Base-by-base conservation (phyloP, 495 filamentous ascomycete genomes). In the Amniculicola lignicola region DNA sequence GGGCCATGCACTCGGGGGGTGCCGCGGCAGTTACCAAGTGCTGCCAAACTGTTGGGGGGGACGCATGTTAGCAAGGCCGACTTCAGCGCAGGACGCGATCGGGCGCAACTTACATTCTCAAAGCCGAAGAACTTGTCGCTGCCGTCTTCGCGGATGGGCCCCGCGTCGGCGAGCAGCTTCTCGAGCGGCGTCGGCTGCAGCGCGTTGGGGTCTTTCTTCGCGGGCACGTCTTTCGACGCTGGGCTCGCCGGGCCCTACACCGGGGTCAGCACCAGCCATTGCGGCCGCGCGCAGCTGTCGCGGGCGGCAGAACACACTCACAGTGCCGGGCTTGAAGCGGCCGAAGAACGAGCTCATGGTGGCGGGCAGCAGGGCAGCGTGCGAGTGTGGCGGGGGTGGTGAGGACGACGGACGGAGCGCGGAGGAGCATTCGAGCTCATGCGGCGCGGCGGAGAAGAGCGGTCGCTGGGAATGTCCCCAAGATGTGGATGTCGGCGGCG, bases 121-220 rank as follows among this genome's bases (percentile, higher is more conserved):
- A 97, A 84, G 2, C 94, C 93, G 75, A 92, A 97, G 73, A 95
- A 97, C 76, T 96, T 96, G 72, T 98, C 93, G 70, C 87, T 96
- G 18, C 94, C 93, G 75, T 98, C 91, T 31, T 74, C 74, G 54
- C 90, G 81, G 53, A 92, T 72, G 0, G 90, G 78, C 11, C 90
- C 89, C 44, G 89, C 81, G 69, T 90, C 87, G 57, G 80, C 78
- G 25, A 96, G 71, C 70, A 89, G 80, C 75, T 86, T 93, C 73
- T 95, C 88, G 16, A 96, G 69, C 11, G 90, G 87, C 3, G 87
- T 92, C 49, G 84, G 72, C 67, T 85, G 84, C 12, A 75, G 79
- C 36, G 75, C 68, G 58, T 84, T 77, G 51, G 82, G 79, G 48
- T 91, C 87, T 69, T 90, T 93, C 72, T 91, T 92, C 57, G 75